A percentile compares a stretch with the other conserved stretches of the same genome.
Evolutionary conservation across 179 eudicot species (phyloP).

Genomic region (Spergularia azorica): DNA sequence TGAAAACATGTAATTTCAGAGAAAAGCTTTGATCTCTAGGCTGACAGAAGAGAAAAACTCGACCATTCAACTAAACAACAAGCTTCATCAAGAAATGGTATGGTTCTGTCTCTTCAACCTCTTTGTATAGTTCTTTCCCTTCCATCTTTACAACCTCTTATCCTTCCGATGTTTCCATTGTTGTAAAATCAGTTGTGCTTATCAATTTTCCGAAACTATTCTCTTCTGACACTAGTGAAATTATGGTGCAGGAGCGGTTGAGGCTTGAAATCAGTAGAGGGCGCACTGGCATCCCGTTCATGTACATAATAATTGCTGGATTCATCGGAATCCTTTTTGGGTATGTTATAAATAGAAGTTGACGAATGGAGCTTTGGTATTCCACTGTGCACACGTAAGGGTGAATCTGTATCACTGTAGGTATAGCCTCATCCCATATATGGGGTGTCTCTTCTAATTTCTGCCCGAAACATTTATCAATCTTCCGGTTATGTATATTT

Average conservation of each 20-base stretch:
- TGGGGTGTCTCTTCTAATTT: no score
- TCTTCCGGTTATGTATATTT: no score
- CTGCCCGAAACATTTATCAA: no score
- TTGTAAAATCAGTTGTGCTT: background rate
- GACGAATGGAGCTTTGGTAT: background rate
- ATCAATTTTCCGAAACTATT: background rate
- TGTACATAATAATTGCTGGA: conserved; percentile 54
- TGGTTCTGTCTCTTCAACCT: background rate
- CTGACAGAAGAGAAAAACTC: conserved; percentile 62
- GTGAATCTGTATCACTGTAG: background rate
- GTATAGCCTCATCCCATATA: background rate
- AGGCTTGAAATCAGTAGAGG: conserved; percentile 46
- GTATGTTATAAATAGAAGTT: conserved; percentile 55
- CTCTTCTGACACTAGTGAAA: background rate
- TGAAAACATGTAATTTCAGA: conserved; percentile 29
- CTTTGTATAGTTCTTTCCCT: background rate
- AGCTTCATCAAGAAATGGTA: conserved; percentile 77
- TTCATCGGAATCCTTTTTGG: conserved; percentile 62
- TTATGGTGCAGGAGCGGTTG: conserved; percentile 53
- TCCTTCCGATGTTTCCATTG: background rate
- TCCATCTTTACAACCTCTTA: background rate
- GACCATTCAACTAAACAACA: conserved; percentile 51
- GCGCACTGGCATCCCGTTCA: conserved; percentile 48
- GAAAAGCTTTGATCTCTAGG: conserved; percentile 43
- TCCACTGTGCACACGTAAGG: background rate